Base-by-base conservation (phyloP, 2,329 filamentous ascomycete species). In the Sarocladium kiliense region DNA sequence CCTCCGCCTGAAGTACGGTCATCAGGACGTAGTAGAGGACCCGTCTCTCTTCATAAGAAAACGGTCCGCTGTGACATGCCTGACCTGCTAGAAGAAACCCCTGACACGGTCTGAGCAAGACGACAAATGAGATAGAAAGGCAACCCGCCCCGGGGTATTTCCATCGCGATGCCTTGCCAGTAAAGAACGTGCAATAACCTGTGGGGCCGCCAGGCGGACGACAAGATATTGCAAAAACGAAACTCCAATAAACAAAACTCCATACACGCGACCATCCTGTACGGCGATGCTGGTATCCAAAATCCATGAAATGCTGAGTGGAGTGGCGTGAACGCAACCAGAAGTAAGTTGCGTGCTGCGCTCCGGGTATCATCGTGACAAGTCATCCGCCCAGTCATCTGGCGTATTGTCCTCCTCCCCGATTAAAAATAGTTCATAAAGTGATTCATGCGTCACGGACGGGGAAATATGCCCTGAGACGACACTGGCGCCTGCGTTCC, bases 281-380 rank as follows among this genome's bases (percentile, higher is more conserved):
- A 47, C 57, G 55, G 57, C 56, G 56, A 61, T 58, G 54, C 58
- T 55, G 26, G 39, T 59, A 56, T 57, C 56, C 56, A 59, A 57
- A 55, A 23, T 9, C 27, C 25, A 56, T 10, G 55, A 56, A 58
- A 45, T 65, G 65, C 42, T 54, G 69, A 70, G 70, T 72, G 69
- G 69, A 70, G 65, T 68, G 67, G 69, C 65, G 60, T 66, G 61
- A 65, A 36, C 47, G 25, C 26, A 27, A 18, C 27, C 16, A 5
- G 4, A 65, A 61, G 64, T 60, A 58, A 63, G 60, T 63, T 65
- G 63, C 63, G 51, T 61, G 61, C 66, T 66, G 69, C 68, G 69
- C 68, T 71, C 70, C 68, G 70, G 70, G 70, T 72, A 72, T 72
- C 70, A 66, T 67, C 64, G 64, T 65, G 61, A 66, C 61, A 62